Conservation (phyloP, 306 rosid species). For the Sindora glabra region DNA sequence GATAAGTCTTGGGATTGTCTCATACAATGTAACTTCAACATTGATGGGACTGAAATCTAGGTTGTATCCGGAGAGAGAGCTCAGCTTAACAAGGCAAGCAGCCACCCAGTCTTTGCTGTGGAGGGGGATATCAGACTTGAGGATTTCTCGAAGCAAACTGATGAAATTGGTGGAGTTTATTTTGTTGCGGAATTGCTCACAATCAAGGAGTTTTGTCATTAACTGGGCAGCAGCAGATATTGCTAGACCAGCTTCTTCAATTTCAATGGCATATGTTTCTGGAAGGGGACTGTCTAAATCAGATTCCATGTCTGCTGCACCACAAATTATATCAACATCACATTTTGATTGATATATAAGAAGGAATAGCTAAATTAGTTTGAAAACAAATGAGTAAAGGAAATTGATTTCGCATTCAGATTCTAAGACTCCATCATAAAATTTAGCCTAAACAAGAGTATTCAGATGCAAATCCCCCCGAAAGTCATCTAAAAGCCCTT, state of each 20-base stretch:
- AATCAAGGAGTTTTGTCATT: conserved; percentile 55
- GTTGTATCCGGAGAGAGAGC: conserved; percentile 44
- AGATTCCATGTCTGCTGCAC: conserved; percentile 34
- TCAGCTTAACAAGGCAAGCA: conserved; percentile 69
- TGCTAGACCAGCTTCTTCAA: conserved; percentile 86
- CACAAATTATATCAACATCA: not conserved
- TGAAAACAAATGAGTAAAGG: not conserved
- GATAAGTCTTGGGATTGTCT: conserved; percentile 75
- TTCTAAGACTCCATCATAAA: too few species aligned
- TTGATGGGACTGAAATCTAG: conserved; percentile 35
- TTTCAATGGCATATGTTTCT: conserved; percentile 47
- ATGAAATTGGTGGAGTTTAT: conserved; percentile 44
- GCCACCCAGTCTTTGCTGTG: conserved; percentile 76
- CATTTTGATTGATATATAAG: not conserved
- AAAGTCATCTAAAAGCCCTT: not conserved
- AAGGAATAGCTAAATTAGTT: not conserved
- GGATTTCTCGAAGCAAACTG: conserved; percentile 48
- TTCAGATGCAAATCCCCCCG: not conserved
- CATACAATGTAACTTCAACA: conserved; percentile 67
- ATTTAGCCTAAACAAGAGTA: not conserved
- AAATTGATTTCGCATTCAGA: too few species aligned
- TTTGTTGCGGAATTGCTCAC: conserved; percentile 28
- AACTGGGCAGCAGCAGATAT: conserved; percentile 81
- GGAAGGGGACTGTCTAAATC: conserved; percentile 49
- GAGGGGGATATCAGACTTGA: conserved; percentile 58